Percentiles rank a stretch among this genome's conserved stretches.
These are phyloP conservation scores for Termitomyces sp. DNA, from an alignment of 1,284 basidiomycete genomes.

Conservation along the genomic window DNA sequence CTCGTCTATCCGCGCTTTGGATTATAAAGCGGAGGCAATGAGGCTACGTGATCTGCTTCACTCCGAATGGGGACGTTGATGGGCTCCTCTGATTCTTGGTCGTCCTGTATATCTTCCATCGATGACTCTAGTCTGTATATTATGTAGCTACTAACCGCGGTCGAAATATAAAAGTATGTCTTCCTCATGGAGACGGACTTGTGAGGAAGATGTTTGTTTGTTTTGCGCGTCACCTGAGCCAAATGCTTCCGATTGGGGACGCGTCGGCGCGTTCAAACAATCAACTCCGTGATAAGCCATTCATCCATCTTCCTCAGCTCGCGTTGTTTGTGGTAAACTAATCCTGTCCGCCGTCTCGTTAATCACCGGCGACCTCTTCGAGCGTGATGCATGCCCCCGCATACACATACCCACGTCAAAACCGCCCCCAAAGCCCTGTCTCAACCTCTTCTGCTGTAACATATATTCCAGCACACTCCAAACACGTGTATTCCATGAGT, in stretches of 20 bases:
- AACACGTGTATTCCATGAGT: constrained; percentile 14
- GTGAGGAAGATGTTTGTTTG: constrained; percentile 10
- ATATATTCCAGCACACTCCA: constrained; percentile 24
- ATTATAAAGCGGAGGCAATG: constrained; percentile 70
- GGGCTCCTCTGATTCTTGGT: background rate
- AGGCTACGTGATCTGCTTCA: constrained; percentile 53
- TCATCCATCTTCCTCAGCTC: constrained; percentile 7
- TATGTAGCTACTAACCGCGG: background rate
- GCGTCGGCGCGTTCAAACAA: constrained; percentile 19
- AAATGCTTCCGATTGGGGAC: constrained; percentile 24
- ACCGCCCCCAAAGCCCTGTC: constrained; percentile 23
- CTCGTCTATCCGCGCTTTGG: constrained; percentile 57
- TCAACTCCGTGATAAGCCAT: background rate
- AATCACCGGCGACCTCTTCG: background rate
- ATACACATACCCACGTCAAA: constrained; percentile 23
- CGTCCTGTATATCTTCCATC: background rate
- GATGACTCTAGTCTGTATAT: background rate
- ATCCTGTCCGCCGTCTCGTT: background rate
- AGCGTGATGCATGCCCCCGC: constrained; percentile 27
- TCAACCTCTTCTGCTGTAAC: constrained; percentile 16
- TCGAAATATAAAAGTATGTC: background rate
- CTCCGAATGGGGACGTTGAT: constrained; percentile 34
- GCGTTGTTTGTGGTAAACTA: background rate
- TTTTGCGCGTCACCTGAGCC: constrained; percentile 10
- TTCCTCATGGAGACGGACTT: constrained; percentile 4